Percentiles rank a stretch among this genome's conserved stretches.
phyloP scores from a whole-genome alignment of 2,329 filamentous ascomycete genomes.

The Pseudogymnoascus verrucosus region DNA sequence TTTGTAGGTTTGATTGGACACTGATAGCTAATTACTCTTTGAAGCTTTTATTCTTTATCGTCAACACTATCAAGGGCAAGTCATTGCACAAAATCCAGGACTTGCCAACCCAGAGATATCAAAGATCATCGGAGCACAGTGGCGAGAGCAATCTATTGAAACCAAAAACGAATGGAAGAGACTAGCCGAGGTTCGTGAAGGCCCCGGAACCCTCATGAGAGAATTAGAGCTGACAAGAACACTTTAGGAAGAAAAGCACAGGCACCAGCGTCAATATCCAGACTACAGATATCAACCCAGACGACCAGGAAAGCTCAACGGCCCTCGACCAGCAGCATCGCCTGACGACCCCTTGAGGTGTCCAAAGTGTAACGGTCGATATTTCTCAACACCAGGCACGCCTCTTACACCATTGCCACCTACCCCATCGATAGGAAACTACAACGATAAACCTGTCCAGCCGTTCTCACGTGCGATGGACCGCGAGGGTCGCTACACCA shows the following conservation, averaged over 20 bases:
- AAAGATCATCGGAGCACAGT: slow-evolving; percentile 86
- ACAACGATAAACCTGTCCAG: neutral
- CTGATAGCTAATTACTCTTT: slow-evolving; percentile 28
- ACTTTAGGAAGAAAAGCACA: slow-evolving; percentile 71
- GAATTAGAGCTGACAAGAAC: neutral
- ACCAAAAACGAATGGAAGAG: slow-evolving; percentile 81
- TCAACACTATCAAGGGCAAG: slow-evolving; percentile 78
- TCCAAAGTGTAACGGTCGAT: slow-evolving; percentile 58
- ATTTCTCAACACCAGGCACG: slow-evolving; percentile 28
- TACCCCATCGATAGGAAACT: slow-evolving; percentile 17
- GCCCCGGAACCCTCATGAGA: neutral
- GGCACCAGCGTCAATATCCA: slow-evolving; percentile 83
- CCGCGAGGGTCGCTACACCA: slow-evolving; percentile 55
- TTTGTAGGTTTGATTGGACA: slow-evolving; percentile 13
- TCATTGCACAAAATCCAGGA: slow-evolving; percentile 76
- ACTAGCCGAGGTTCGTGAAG: slow-evolving; percentile 61
- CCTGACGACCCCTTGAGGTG: slow-evolving; percentile 51
- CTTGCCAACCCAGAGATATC: slow-evolving; percentile 93
- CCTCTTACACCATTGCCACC: slow-evolving; percentile 23
- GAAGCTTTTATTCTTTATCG: slow-evolving; percentile 96
- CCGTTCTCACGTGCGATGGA: slow-evolving; percentile 43
- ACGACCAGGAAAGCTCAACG: slow-evolving; percentile 24
- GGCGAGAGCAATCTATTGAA: slow-evolving; percentile 67
- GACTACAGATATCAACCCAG: slow-evolving; percentile 86
- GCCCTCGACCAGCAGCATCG: slow-evolving; percentile 25